These are phyloP conservation scores for Yamadazyma phyllophila DNA, from an alignment of 805 yeast genomes.

Conservation along the genomic window DNA sequence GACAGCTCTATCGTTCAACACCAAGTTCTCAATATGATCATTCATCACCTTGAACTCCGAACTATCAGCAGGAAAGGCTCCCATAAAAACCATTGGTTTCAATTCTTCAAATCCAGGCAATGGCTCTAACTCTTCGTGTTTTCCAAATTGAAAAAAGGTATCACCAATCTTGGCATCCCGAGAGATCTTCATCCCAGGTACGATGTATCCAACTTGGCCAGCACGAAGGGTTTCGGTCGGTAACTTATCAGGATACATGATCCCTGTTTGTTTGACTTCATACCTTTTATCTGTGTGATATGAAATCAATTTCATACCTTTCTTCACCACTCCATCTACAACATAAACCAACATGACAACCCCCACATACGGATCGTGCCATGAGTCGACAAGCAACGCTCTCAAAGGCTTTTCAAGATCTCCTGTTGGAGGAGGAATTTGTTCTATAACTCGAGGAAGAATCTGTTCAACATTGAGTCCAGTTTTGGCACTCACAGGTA, in stretches of 20 bases:
- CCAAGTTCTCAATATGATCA: conserved; percentile 84
- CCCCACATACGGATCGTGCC: conserved; percentile 94
- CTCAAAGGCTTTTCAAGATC: conserved; percentile 51
- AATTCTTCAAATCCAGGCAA: conserved; percentile 95
- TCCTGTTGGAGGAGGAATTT: conserved; percentile 80
- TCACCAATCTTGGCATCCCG: conserved; percentile 89
- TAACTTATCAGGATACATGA: conserved; percentile 87
- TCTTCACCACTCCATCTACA: conserved; percentile 75
- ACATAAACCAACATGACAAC: conserved; percentile 82
- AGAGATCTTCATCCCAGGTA: conserved; percentile 92
- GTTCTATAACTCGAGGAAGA: conserved; percentile 78
- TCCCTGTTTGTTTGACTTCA: conserved; percentile 90
- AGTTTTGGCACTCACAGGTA: conserved; percentile 89
- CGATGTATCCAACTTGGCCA: conserved; percentile 92
- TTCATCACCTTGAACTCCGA: conserved; percentile 84
- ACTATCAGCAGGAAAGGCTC: conserved; percentile 97
- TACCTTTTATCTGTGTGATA: conserved; percentile 75
- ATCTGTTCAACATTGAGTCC: conserved; percentile 76
- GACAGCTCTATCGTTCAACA: conserved; percentile 89
- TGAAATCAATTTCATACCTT: conserved; percentile 73
- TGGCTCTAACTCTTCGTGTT: conserved; percentile 59
- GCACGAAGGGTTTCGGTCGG: conserved; percentile 65
- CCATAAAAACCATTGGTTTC: conserved; percentile 97
- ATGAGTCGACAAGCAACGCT: conserved; percentile 88
- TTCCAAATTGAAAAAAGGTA: conserved; percentile 67